Evolutionary conservation across 352 stramenopile species (phyloP).

Genomic region (Blastocystis hominis): DNA sequence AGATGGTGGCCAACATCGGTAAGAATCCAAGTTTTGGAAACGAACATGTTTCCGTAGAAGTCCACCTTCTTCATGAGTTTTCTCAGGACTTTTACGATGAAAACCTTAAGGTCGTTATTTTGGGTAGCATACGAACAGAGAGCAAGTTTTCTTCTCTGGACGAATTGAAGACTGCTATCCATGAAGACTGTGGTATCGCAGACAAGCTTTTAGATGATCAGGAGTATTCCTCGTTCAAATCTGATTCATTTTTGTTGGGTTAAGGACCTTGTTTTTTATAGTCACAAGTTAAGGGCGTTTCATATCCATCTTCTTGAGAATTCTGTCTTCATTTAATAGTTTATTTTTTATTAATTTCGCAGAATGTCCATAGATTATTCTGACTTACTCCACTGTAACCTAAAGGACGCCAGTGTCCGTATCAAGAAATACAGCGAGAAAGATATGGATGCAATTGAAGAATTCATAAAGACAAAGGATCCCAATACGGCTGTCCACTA

Average conservation of each 20-base stretch:
- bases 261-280: not conserved
- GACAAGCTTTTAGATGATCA: not conserved
- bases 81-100: slow-evolving; percentile 58
- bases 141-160: slow-evolving; percentile 51
- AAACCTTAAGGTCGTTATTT: slow-evolving; percentile 15
- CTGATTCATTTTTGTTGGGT: not conserved
- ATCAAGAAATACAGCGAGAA: not conserved
- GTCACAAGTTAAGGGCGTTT: not conserved
- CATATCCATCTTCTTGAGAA: not conserved
- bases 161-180: slow-evolving; percentile 44
- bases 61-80: slow-evolving; percentile 49
- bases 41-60: slow-evolving; percentile 23
- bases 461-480: not conserved
- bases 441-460: not conserved
- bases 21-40: slow-evolving; percentile 55
- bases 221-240: not conserved
- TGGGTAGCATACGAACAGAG: slow-evolving; percentile 44
- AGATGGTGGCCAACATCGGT: slow-evolving; percentile 54
- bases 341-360: too few species aligned
- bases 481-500: not conserved
- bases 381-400: not conserved
- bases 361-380: not conserved
- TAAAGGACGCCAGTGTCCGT: not conserved
- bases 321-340: not conserved
- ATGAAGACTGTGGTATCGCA: slow-evolving; percentile 44